phyloP scores from a whole-genome alignment of 371 early-diverging fungal species.

The Capillidium rhysosporum region DNA sequence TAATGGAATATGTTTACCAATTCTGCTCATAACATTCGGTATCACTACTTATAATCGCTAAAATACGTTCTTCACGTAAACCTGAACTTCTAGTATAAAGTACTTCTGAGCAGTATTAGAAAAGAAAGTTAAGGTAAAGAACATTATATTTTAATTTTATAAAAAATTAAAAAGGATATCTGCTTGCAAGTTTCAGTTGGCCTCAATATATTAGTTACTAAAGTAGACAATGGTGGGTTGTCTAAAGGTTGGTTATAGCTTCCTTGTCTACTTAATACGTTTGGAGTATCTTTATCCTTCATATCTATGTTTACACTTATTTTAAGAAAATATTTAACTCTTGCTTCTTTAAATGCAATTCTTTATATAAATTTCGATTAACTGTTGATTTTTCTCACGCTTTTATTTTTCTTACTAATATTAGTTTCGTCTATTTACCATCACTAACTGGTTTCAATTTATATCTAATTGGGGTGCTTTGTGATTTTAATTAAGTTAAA shows the following conservation, averaged over 20 bases:
- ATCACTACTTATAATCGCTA: not conserved
- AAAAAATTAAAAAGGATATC: slow-evolving; percentile 13
- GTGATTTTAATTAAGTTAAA: too few species aligned
- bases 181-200: slow-evolving; percentile 17
- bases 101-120: not conserved
- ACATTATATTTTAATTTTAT: not conserved
- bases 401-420: not conserved
- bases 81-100: not conserved
- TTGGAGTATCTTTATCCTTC: too few species aligned
- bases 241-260: not conserved
- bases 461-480: too few species aligned
- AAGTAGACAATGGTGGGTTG: not conserved
- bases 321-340: too few species aligned
- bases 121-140: not conserved
- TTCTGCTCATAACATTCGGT: not conserved
- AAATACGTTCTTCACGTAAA: not conserved
- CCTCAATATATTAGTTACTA: slow-evolving; percentile 15
- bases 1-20: not conserved
- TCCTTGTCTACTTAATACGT: not conserved
- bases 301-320: too few species aligned
- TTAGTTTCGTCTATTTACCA: not conserved
- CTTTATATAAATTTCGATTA: too few species aligned
- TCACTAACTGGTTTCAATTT: too few species aligned
- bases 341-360: too few species aligned
- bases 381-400: not conserved